Percentiles rank a stretch among this genome's conserved stretches.
Evolutionary conservation across 352 stramenopile genomes (phyloP).

Genomic region (Globisporangium cederbergense): DNA sequence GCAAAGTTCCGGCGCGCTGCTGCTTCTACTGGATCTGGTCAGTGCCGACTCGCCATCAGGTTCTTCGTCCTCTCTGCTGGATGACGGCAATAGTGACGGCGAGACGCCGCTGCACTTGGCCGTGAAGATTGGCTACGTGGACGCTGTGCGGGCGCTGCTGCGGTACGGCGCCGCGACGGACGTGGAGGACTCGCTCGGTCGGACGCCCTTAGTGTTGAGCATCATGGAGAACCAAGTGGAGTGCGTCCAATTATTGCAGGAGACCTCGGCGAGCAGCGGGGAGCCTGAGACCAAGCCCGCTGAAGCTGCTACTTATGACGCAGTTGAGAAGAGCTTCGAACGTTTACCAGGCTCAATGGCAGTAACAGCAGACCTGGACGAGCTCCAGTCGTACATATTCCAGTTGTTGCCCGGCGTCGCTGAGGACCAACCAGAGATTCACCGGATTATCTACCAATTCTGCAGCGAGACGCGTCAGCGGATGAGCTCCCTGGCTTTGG

Average conservation of each 20-base stretch:
- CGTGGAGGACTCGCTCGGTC: slow-evolving; percentile 52
- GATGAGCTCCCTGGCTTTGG: not conserved
- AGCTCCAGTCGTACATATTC: slow-evolving; percentile 27
- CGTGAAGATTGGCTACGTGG: slow-evolving; percentile 38
- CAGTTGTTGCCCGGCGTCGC: not conserved
- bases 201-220: slow-evolving; percentile 57
- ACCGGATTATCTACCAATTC: slow-evolving; percentile 6
- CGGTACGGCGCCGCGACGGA: slow-evolving; percentile 34
- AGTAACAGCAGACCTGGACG: slow-evolving; percentile 4
- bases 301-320: not conserved
- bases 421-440: not conserved
- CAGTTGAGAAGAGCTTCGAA: too few species aligned
- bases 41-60: slow-evolving; percentile 10
- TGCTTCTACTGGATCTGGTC: slow-evolving; percentile 51
- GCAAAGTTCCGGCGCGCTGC: slow-evolving; percentile 73
- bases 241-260: slow-evolving; percentile 63
- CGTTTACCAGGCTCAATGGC: not conserved
- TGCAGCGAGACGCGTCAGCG: not conserved
- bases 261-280: not conserved
- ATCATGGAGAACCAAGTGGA: slow-evolving; percentile 72
- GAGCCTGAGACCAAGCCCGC: not conserved
- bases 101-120: slow-evolving; percentile 91
- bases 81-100: slow-evolving; percentile 83
- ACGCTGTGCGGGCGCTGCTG: slow-evolving; percentile 41
- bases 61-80: slow-evolving; percentile 48